Base-by-base conservation (phyloP, 2,329 filamentous ascomycete genomes). In the Fusarium sp. region DNA sequence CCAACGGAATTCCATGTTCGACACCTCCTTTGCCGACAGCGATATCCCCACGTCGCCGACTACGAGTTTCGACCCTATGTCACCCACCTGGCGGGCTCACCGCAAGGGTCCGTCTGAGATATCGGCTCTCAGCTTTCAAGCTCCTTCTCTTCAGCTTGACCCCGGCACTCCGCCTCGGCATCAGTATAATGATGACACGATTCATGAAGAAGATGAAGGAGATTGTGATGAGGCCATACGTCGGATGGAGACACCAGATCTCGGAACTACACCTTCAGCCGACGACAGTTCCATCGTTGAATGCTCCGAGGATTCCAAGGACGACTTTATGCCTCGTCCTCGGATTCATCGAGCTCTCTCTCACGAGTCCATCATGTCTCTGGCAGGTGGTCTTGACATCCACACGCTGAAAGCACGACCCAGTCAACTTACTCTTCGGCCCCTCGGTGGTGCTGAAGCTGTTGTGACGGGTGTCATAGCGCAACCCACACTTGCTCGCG, bases 361-460 rank as follows among this genome's bases (percentile, higher is more conserved):
- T 2, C 95, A 97, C 77, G 95, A 98, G 81, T 97, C 94, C 20
- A 92, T 98, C 71, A 89, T 98, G 76, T 98, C 95, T 0, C 89
- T 98, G 2, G 91, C 92, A 0, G 95, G 95, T 5, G 95, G 95
- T 3, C 92, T 98, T 81, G 96, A 98, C 80, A 97, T 98, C 59
- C 95, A 97, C 81, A 95, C 93, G 0, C 87, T 97, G 6, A 92
- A 92, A 77, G 88, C 89, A 2, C 90, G 93, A 5, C 94, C 94
- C 0, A 94, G 93, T 37, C 94, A 97, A 78, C 88, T 97, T 68
- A 90, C 92, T 25, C 79, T 90, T 71, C 81, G 88, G 60, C 85
- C 86, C 35, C 83, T 89, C 27, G 90, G 88, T 67, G 86, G 86
- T 66, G 85, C 86, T 43, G 89, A 89, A 39, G 89, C 88, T 4